These are phyloP conservation scores for Cystobasidium pallidum DNA, from an alignment of 1,284 basidiomycete genomes.

Conservation along the genomic window DNA sequence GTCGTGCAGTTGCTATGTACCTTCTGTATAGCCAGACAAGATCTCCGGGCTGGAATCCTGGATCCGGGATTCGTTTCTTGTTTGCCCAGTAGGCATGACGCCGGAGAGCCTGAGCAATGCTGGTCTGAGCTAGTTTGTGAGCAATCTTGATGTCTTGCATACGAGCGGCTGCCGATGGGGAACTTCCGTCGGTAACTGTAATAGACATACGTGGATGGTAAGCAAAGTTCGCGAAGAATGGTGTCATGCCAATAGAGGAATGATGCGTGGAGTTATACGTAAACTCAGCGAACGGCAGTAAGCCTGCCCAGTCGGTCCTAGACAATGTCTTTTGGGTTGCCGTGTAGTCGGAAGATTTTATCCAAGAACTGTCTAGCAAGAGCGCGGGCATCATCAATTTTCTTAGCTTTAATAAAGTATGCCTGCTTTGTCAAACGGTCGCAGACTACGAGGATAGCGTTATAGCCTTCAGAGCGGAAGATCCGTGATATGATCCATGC, in stretches of 20 bases:
- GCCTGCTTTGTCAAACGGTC: conserved; percentile 59
- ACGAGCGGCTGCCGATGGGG: not conserved
- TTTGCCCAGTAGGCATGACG: conserved; percentile 26
- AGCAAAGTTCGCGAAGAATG: conserved; percentile 44
- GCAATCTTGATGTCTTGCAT: not conserved
- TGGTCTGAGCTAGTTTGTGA: not conserved
- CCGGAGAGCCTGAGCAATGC: not conserved
- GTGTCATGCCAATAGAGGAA: conserved; percentile 48
- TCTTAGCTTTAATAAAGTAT: conserved; percentile 56
- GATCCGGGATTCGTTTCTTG: conserved; percentile 10
- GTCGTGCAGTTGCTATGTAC: conserved; percentile 43
- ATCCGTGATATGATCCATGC: conserved; percentile 61
- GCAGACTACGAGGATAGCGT: conserved; percentile 59
- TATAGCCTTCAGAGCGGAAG: conserved; percentile 58
- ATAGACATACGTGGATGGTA: conserved; percentile 22
- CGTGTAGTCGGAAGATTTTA: conserved; percentile 42
- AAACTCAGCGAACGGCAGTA: conserved; percentile 61
- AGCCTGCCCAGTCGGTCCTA: conserved; percentile 59
- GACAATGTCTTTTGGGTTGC: conserved; percentile 50
- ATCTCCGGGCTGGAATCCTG: conserved; percentile 8
- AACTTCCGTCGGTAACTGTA: not conserved
- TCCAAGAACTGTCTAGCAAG: conserved; percentile 47
- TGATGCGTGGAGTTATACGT: conserved; percentile 57
- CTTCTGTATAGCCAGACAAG: not conserved
- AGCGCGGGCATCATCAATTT: conserved; percentile 10